Evolutionary conservation across 345 rosid genomes (phyloP), one percentile per base, ranked within the genome.

Genomic region (Pelargonium nanum): DNA sequence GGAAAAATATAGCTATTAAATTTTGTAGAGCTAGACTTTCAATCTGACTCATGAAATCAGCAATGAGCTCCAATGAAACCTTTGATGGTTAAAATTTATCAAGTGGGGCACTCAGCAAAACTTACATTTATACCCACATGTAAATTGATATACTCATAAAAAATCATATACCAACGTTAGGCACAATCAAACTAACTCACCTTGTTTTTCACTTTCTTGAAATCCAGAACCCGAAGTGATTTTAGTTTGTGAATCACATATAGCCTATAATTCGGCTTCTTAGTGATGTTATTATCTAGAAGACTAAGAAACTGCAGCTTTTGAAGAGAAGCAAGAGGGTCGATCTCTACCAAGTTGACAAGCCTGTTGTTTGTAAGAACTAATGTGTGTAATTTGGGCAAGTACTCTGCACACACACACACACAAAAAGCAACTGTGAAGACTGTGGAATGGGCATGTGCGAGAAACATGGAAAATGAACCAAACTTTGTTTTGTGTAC

Each of bases 311-410:
- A 81, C 70, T 82, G 96, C 75, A 94, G 88, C 81, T 85, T 88
- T n/a, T 86, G 81, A 28, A 94, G 77, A 32, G 99, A 90, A 28
- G 86, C 72, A 48, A 94, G 86, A 66, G 99, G 97, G 70, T 94
- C 99, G 65, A 94, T 90, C 80, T 94, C 99, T 65, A 75, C 89
- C 77, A 94, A 80, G 82, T 94, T 94, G 74, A 94, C 99, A 66
- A 94, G 90, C 81, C 99, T 81, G 69, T 94, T 94, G 70, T 94
- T 94, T 30, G 97, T 90, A 59, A 94, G 91, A 68, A 94, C 78
- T 71, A 94, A 77, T 1, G 96, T 67, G 78, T 90, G 99, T 62
- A 94, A 72, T 71, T 90, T 94, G 4, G 95, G 97, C 72, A 90
- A 73, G 75, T 79, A 88, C 72, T 90, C 99, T 94, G 84, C 70